Evolutionary conservation across 2,329 filamentous ascomycete genomes (phyloP).

Genomic region (Botrytis hyacinthi): DNA sequence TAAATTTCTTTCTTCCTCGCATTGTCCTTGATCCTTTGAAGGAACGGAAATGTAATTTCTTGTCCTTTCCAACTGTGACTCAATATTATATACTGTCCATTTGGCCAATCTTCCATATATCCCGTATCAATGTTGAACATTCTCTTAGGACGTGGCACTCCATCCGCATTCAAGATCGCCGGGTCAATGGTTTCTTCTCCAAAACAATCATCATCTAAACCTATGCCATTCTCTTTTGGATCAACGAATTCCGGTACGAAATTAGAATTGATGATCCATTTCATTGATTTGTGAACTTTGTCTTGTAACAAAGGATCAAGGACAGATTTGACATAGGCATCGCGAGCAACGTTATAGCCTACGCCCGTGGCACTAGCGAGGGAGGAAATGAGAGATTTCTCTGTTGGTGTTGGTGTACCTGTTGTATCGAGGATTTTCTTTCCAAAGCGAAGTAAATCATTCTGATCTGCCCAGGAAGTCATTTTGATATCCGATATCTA

Average conservation of each 20-base stretch:
- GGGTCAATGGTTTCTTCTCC: slow-evolving; percentile 15
- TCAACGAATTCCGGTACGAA: slow-evolving; percentile 22
- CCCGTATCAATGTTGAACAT: slow-evolving; percentile 41
- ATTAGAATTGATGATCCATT: slow-evolving; percentile 21
- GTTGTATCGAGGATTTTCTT: slow-evolving; percentile 22
- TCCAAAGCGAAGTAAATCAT: slow-evolving; percentile 21
- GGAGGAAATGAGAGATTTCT: slow-evolving; percentile 23
- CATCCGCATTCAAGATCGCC: slow-evolving; percentile 22
- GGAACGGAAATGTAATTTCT: slow-evolving; percentile 37
- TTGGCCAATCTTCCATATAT: slow-evolving; percentile 35
- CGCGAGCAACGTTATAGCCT: slow-evolving; percentile 22
- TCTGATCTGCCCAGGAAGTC: slow-evolving; percentile 21
- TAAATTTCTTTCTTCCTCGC: slow-evolving; percentile 21
- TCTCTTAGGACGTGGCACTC: slow-evolving; percentile 30
- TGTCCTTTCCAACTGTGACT: slow-evolving; percentile 41
- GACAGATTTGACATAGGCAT: slow-evolving; percentile 24
- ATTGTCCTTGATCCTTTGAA: slow-evolving; percentile 27
- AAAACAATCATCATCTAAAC: background rate
- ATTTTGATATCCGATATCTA: background rate
- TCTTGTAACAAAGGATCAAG: slow-evolving; percentile 23
- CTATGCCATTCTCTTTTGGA: background rate
- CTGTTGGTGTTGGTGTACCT: slow-evolving; percentile 19
- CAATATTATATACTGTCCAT: slow-evolving; percentile 40
- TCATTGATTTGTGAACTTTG: slow-evolving; percentile 25
- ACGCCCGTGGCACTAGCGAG: slow-evolving; percentile 22